These are phyloP conservation scores for Trypanosoma avium DNA, from an alignment of 208 protist species.

Conservation along the genomic window DNA sequence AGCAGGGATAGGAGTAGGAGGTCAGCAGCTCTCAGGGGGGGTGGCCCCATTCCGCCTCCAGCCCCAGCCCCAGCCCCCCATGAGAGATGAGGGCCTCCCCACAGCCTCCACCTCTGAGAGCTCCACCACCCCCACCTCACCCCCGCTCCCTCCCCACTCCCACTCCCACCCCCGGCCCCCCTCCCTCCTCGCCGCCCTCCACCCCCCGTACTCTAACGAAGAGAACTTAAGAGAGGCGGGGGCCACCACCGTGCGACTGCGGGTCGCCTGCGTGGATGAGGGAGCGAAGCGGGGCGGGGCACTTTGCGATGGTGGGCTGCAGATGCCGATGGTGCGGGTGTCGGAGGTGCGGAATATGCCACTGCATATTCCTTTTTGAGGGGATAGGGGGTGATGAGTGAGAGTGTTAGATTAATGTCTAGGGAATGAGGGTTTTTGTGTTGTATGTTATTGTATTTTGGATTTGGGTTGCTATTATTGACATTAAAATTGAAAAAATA, in stretches of 20 bases:
- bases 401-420: no score
- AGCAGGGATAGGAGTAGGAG: no score
- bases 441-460: conserved; percentile 1
- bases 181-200: conserved; percentile 54
- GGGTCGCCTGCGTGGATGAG: conserved; percentile 14
- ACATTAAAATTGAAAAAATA: no score
- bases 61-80: no score
- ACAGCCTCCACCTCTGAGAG: no score
- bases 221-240: conserved; percentile 1
- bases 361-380: conserved; percentile 7
- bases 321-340: conserved; percentile 55
- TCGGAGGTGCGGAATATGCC: conserved; percentile 40
- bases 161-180: conserved; percentile 24
- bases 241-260: conserved; percentile 9
- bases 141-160: background rate
- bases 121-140: conserved; percentile 3
- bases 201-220: conserved; percentile 24
- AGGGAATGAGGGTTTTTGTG: no score
- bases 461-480: background rate
- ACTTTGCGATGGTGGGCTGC: conserved; percentile 24
- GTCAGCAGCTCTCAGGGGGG: no score
- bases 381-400: background rate
- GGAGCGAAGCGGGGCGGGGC: conserved; percentile 30
- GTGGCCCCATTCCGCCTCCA: no score
- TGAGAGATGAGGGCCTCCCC: no score